Evolutionary conservation across 371 early-diverging fungal species (phyloP), one percentile per base, ranked within the genome.

Genomic region (Fennellomyces sp.): DNA sequence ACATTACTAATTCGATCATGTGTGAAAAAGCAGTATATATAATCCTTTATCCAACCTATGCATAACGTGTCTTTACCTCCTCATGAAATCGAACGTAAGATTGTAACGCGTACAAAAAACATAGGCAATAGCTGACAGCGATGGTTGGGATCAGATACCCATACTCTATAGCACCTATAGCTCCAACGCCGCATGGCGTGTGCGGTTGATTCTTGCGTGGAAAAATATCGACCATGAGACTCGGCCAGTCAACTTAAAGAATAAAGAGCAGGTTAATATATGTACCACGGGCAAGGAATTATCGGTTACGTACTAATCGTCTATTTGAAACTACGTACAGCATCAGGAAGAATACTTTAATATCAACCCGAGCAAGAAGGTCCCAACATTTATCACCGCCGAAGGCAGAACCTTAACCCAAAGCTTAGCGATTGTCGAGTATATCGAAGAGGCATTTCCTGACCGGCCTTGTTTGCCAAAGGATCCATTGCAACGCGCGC

Each of bases 341-440:
- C n/a, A n/a, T n/a, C n/a, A 31, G 5, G 82, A 75, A 4, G 88
- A 86, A 39, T 88, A 88, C 54, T 53, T 52, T n/a, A 65, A 70
- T 21, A 54, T 88, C 38, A 92, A 93, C 66, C 94, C 96, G 2
- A 72, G 70, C 41, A 75, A 76, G 45, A 69, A 81, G 8, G 86
- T 97, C 11, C 97, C 97, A 26, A 75, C 85, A 19, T 78, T 90
- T 21, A 56, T 85, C 6, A 83, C 88, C 25, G 41, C 66, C 1
- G 86, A 88, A 38, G 85, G 85, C 13, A 52, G 75, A 27, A 36
- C 66, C 7, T 38, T 94, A 26, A 73, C 75, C 29, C 90, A 93
- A 72, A 93, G 93, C 6, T 62, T 88, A 47, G 90, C 96, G 19
- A 95, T 96, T 47, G 54, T 94, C 35, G 95, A 97, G 69, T 94